A percentile compares a stretch with the other conserved stretches of the same genome.
These are phyloP conservation scores for Phaeolepiota aurea DNA, from an alignment of 768 basidiomycete genomes.

Conservation along the genomic window DNA sequence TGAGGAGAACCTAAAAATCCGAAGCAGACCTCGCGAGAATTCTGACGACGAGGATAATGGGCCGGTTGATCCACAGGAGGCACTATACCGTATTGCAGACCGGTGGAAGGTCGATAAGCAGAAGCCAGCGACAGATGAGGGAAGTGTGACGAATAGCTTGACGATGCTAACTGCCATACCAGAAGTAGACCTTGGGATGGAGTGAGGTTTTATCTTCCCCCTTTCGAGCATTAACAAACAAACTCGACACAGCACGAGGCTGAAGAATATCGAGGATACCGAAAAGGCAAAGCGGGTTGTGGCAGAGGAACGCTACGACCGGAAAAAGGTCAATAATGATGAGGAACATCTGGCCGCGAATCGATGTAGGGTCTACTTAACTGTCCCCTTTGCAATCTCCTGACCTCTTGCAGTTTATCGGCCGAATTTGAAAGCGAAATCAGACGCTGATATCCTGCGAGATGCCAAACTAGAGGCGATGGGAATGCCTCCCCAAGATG, in stretches of 20 bases:
- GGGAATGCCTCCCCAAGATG: constrained; percentile 57
- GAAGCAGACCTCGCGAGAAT: constrained; percentile 46
- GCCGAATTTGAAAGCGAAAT: constrained; percentile 74
- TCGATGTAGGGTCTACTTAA: constrained; percentile 59
- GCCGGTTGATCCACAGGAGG: constrained; percentile 66
- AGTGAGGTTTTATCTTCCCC: constrained; percentile 65
- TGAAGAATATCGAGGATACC: constrained; percentile 96
- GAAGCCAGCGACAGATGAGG: constrained; percentile 67
- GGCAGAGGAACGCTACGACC: constrained; percentile 61
- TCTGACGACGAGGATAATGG: constrained; percentile 31
- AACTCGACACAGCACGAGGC: constrained; percentile 48
- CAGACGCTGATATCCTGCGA: constrained; percentile 80
- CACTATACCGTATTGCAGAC: constrained; percentile 66
- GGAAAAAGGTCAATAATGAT: constrained; percentile 46
- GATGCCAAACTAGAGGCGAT: constrained; percentile 86
- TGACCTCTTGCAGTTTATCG: constrained; percentile 57
- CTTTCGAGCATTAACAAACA: constrained; percentile 1
- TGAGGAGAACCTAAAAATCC: constrained; percentile 82
- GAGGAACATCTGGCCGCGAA: constrained; percentile 82
- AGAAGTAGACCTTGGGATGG: constrained; percentile 97
- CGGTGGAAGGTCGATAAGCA: constrained; percentile 53
- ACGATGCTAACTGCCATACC: constrained; percentile 98
- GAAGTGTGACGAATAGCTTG: constrained; percentile 87
- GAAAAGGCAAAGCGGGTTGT: constrained; percentile 91
- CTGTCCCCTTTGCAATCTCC: constrained; percentile 1